Base-by-base conservation (phyloP, 345 rosid genomes). In the Populus alba region DNA sequence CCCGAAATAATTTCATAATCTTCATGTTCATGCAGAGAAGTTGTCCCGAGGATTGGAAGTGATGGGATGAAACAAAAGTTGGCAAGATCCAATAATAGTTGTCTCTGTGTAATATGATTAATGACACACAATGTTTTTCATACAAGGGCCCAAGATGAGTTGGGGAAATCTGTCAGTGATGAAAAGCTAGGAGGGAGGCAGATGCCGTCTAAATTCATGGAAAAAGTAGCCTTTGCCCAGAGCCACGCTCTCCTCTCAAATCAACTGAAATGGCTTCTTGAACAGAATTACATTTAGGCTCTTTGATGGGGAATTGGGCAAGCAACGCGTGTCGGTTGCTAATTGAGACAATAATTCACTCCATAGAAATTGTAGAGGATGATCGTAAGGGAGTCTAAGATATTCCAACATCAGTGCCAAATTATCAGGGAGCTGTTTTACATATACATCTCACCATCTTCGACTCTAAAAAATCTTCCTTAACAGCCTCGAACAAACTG, bases 41-140 rank as follows among this genome's bases (percentile, higher is more conserved):
- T 23, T 66, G 62, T 43, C 17, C 66, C 31, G 66, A 66, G 63
- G 25, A 71, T 23, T 76, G 74, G 69, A 55, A 72, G 55, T 41
- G 80, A 71, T 72, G 23, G 73, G 43, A 29, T 29, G 1, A 29
- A 41, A 68, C 68, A 45, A n/a, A 39, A 49, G 1, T 20, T 49
- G 70, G 67, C 67, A 47, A 51, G 61, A 76, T 75, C n/a, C 72
- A 51, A 43, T 11, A 18, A 63, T 33, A 6, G 10, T 74, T 76
- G 73, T 51, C 53, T 51, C 13, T 49, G 27, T 66, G 25, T 33
- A 17, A 45, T 39, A 25, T 2, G 6, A 59, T 15, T 27, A 5
- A 27, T 10, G n/a, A 31, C 51, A 31, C 33, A 51, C 23, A 12
- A 45, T 43, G 51, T 75, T 12, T 49, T 6, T 1, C 15, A 16